A percentile compares a stretch with the other conserved stretches of the same genome.
These are phyloP conservation scores for Physcomitrium patens DNA, from an alignment of 225 moss, liverwort and hornwort species.

Conservation along the genomic window DNA sequence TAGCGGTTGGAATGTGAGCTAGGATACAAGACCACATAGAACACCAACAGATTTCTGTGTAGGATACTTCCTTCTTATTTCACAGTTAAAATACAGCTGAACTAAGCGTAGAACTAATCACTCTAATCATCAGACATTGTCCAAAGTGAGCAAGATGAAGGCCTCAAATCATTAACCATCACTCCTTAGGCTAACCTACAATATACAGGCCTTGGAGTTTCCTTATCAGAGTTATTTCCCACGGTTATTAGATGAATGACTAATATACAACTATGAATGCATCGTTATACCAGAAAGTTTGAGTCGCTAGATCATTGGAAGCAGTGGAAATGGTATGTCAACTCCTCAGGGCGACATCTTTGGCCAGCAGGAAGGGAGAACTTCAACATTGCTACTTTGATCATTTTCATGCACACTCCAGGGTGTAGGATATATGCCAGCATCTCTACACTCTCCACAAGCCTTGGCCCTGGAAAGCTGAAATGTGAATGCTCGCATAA, in stretches of 20 bases:
- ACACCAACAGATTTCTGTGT: background rate
- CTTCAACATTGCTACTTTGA: conserved; percentile 51
- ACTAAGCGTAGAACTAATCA: conserved; percentile 24
- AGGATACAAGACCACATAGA: conserved; percentile 3
- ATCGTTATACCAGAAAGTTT: background rate
- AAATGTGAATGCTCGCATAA: conserved; percentile 69
- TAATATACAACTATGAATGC: conserved; percentile 35
- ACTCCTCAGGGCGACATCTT: conserved; percentile 59
- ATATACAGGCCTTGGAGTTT: conserved; percentile 38
- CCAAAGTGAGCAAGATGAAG: conserved; percentile 24
- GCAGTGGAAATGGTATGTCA: conserved; percentile 54
- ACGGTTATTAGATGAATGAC: conserved; percentile 38
- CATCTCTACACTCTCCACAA: conserved; percentile 72
- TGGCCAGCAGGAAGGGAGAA: conserved; percentile 55
- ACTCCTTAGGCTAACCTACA: conserved; percentile 40
- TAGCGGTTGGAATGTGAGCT: background rate
- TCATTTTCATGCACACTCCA: conserved; percentile 38
- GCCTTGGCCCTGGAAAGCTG: conserved; percentile 62
- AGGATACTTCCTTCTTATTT: conserved; percentile 28
- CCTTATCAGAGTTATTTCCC: conserved; percentile 40
- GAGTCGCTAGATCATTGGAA: conserved; percentile 35
- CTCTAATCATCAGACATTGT: conserved; percentile 13
- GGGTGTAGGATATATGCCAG: conserved; percentile 60
- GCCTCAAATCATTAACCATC: conserved; percentile 33
- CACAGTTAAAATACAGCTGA: conserved; percentile 19